Evolutionary conservation across 2,329 filamentous ascomycete species (phyloP).

Genomic region (Tolypocladium cylindrosporum): DNA sequence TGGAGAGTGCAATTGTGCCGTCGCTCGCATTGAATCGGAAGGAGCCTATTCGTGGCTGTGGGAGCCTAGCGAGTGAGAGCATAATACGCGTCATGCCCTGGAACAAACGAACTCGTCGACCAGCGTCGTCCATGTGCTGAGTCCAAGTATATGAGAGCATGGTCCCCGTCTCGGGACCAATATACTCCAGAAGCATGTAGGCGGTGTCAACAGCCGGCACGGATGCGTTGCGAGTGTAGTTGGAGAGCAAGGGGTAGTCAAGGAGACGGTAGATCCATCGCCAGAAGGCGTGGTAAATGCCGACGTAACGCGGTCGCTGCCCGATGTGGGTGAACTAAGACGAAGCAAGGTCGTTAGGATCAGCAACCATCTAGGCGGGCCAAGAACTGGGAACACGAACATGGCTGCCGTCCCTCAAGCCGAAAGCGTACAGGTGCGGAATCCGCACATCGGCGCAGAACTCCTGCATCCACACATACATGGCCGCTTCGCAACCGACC

Average conservation of each 20-base stretch:
- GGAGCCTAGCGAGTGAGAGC: conserved; percentile 9
- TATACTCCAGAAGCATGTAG: conserved; percentile 13
- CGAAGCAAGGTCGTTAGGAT: background rate
- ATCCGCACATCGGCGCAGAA: conserved; percentile 17
- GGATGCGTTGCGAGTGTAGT: conserved; percentile 6
- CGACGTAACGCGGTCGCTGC: conserved; percentile 1
- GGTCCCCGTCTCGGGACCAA: conserved; percentile 8
- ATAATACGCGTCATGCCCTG: conserved; percentile 10
- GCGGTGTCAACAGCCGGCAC: conserved; percentile 3
- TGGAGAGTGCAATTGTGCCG: conserved; percentile 19
- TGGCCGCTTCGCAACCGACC: conserved; percentile 19
- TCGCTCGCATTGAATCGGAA: conserved; percentile 10
- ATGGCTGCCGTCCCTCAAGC: conserved; percentile 6
- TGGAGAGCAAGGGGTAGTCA: conserved; percentile 7
- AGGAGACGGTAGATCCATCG: conserved; percentile 4
- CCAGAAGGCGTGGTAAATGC: conserved; percentile 1
- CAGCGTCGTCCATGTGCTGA: conserved; percentile 4
- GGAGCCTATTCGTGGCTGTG: conserved; percentile 11
- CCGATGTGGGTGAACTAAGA: conserved; percentile 8
- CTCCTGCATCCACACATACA: conserved; percentile 21
- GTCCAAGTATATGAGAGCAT: conserved; percentile 13
- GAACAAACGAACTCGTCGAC: conserved; percentile 7
- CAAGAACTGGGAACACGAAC: conserved; percentile 5
- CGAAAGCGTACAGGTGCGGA: conserved; percentile 11
- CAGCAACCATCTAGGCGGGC: background rate